Percentiles rank a stretch among this genome's conserved stretches.
These are phyloP conservation scores for Aphanomyces euteiches DNA, from an alignment of 352 stramenopile genomes.

Conservation along the genomic window DNA sequence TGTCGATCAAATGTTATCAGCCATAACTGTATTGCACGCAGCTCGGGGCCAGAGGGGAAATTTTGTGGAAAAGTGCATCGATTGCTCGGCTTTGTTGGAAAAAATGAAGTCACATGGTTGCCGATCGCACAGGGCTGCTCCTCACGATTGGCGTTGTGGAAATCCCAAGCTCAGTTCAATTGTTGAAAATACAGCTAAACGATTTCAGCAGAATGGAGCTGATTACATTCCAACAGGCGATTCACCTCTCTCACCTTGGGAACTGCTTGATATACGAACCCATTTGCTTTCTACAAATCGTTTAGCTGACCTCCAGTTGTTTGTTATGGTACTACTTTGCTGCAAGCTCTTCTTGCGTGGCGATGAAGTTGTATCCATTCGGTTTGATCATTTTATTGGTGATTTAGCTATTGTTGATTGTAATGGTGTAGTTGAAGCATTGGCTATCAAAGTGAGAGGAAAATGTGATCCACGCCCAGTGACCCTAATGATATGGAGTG, in stretches of 20 bases:
- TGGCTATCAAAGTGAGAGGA: not conserved
- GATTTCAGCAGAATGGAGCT: not conserved
- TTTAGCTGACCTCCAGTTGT: constrained; percentile 3
- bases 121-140: not conserved
- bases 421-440: constrained; percentile 12
- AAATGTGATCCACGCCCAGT: not conserved
- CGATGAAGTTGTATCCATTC: constrained; percentile 18
- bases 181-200: not conserved
- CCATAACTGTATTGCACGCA: not conserved
- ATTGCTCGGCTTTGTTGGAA: not conserved
- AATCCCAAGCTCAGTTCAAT: not conserved
- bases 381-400: not conserved
- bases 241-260: not conserved
- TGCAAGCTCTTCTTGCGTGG: not conserved
- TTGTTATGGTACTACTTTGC: not conserved
- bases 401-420: constrained; percentile 7
- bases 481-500: constrained; percentile 11
- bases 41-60: not conserved
- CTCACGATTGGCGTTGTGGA: not conserved
- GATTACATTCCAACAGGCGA: not conserved
- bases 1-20: constrained; percentile 4
- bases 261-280: not conserved
- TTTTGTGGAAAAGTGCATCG: not conserved
- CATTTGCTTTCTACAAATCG: constrained; percentile 19
- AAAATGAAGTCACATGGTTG: not conserved